phyloP scores from a whole-genome alignment of 2,329 filamentous ascomycete species.

The Sarocladium strictum region DNA sequence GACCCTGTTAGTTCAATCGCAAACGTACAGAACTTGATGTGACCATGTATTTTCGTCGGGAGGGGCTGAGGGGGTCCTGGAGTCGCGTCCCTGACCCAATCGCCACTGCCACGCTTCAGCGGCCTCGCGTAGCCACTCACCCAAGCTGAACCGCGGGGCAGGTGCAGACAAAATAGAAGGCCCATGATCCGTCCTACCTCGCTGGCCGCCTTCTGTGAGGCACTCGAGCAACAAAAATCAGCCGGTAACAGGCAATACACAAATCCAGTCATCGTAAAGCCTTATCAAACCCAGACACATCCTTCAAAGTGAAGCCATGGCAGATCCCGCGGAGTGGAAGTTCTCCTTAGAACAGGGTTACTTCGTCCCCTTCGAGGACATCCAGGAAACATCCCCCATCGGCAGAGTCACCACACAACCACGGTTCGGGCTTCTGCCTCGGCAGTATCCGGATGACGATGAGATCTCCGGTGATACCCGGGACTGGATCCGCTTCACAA shows the following conservation, averaged over 20 bases:
- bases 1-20: too few species aligned
- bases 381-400: constrained; percentile 19
- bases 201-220: too few species aligned
- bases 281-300: not conserved
- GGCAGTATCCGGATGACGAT: constrained; percentile 38
- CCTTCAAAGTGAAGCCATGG: not conserved
- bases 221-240: too few species aligned
- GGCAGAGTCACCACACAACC: constrained; percentile 33
- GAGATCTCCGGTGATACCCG: constrained; percentile 23
- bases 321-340: not conserved
- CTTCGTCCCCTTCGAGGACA: constrained; percentile 38
- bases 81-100: not conserved
- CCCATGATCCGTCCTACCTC: too few species aligned
- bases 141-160: too few species aligned
- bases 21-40: too few species aligned
- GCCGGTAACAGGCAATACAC: not conserved
- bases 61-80: not conserved
- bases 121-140: too few species aligned
- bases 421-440: constrained; percentile 48
- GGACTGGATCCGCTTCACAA: constrained; percentile 46
- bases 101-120: too few species aligned
- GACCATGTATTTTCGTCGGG: not conserved
- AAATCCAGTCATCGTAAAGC: not conserved
- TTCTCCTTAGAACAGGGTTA: constrained; percentile 16
- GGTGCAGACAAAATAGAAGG: too few species aligned